phyloP scores from a whole-genome alignment of 495 filamentous ascomycete species.

The Daldinia caldariorum region DNA sequence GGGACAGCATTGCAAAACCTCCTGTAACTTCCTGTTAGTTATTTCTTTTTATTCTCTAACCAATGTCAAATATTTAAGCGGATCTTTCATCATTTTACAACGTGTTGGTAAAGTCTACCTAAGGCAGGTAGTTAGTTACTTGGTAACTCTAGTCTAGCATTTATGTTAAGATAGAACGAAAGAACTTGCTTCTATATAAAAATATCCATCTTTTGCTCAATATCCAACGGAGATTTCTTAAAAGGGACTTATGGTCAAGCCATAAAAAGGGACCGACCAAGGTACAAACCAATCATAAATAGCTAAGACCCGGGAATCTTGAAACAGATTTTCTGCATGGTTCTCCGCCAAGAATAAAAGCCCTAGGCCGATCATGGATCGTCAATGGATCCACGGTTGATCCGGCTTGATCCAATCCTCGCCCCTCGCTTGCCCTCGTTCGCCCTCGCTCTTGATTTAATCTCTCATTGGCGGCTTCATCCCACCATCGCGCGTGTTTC shows the following conservation, averaged over 20 bases:
- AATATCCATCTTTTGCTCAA: no score
- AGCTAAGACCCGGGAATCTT: slow-evolving; percentile 38
- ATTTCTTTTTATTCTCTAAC: no score
- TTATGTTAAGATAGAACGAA: no score
- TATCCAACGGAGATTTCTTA: no score
- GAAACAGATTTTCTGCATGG: slow-evolving; percentile 46
- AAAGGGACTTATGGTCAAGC: slow-evolving; percentile 18
- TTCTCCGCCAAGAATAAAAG: slow-evolving; percentile 38
- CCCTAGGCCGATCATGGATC: slow-evolving; percentile 43
- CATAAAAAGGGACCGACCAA: slow-evolving; percentile 20
- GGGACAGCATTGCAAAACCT: neutral
- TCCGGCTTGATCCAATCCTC: slow-evolving; percentile 40
- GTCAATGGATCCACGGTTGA: slow-evolving; percentile 42
- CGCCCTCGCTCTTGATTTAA: slow-evolving; percentile 10
- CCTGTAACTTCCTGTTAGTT: no score
- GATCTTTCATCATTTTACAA: no score
- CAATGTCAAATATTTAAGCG: no score
- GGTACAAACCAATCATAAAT: slow-evolving; percentile 35
- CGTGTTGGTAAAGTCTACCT: no score
- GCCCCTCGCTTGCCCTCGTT: slow-evolving; percentile 35
- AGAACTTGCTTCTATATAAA: no score
- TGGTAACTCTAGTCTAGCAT: no score
- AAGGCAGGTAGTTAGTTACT: no score
- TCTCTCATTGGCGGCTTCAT: slow-evolving; percentile 45
- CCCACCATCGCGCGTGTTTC: slow-evolving; percentile 51